These are phyloP conservation scores for Xanthoceras sorbifolium DNA, from an alignment of 345 rosid species.

Conservation along the genomic window DNA sequence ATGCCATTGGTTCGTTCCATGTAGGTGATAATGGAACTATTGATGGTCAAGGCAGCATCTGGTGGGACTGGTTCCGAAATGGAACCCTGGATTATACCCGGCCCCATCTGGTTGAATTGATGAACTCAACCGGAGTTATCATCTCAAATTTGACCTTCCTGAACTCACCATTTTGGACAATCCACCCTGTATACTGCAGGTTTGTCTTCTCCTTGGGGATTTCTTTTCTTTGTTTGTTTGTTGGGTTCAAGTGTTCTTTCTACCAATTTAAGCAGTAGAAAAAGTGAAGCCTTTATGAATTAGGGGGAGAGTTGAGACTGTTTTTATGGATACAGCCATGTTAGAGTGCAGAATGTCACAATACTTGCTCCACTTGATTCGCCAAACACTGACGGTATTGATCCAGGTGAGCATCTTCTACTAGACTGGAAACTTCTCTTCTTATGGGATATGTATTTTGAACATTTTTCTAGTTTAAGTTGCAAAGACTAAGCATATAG, in stretches of 20 bases:
- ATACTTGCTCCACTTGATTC: conserved; percentile 94
- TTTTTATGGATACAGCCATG: conserved; percentile 73
- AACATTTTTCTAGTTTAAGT: conserved; percentile 10
- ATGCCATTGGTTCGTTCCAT: conserved; percentile 21
- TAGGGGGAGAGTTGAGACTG: conserved; percentile 41
- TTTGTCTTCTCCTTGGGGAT: conserved; percentile 32
- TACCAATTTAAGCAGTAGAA: conserved; percentile 31
- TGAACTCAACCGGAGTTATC: conserved; percentile 75
- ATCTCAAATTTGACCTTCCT: conserved; percentile 89
- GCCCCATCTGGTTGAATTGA: conserved; percentile 94
- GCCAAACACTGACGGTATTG: conserved; percentile 95
- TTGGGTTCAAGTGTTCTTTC: conserved; percentile 22
- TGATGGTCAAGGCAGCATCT: conserved; percentile 90
- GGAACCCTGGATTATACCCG: conserved; percentile 79
- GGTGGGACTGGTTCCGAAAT: conserved; percentile 87
- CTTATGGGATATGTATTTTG: not conserved
- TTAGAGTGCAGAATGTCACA: conserved; percentile 75
- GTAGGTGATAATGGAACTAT: conserved; percentile 93
- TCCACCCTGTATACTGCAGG: conserved; percentile 99
- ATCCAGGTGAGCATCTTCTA: conserved; percentile 70
- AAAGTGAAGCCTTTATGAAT: conserved; percentile 39
- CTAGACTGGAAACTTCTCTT: conserved; percentile 11
- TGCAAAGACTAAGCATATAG: not conserved
- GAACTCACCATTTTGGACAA: conserved; percentile 95
- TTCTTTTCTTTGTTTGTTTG: conserved; percentile 17